Base-by-base conservation (phyloP, 164 flowering plant species). In the Aristolochia californica region DNA sequence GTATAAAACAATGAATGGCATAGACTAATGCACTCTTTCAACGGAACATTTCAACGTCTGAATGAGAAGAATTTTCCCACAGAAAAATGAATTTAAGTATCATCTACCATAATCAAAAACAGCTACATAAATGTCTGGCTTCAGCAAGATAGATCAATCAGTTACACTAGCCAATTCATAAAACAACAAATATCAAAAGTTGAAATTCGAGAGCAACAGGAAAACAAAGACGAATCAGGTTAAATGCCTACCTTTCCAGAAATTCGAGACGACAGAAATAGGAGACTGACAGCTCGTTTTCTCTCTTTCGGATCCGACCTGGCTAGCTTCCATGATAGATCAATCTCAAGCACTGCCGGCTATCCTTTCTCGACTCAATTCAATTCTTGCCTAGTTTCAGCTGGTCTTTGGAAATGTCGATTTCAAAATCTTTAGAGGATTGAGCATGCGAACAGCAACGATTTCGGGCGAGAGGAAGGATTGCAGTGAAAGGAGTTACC, bases 171-270 rank as follows among this genome's bases (percentile, higher is more conserved):
- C 49, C 3, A 43, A 43, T 24, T 14, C 21, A 61, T 23, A 11
- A 21, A 7, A 30, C 28, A 52, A 26, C 1, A 18, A 17, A 22
- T 20, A 28, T 27, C 1, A 18, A 55, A 30, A 15, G 1, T 9
- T 22, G 17, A 22, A 13, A 28, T 15, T 20, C 1, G 47, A 43
- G 57, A 64, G 21, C n/a, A 50, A 28, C 5, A 2, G 8, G 4
- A 54, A 28, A 93, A 76, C 34, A 93, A 64, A 13, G 94, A 72
- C 7, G 62, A 11, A 71, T 70, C 22, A 78, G 66, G 56, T 79
- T 84, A 16, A 51, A 9, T 30, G 13, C 18, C 11, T 74, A 88
- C 98, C 95, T 88, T 72, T 83, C 98, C 98, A 91, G 80, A 86
- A 91, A 69, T 58, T 84, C 22, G 83, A 75, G 68, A 87, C 80